phyloP scores from a whole-genome alignment of 176 grass and related monocot genomes.

The Juncus effusus region DNA sequence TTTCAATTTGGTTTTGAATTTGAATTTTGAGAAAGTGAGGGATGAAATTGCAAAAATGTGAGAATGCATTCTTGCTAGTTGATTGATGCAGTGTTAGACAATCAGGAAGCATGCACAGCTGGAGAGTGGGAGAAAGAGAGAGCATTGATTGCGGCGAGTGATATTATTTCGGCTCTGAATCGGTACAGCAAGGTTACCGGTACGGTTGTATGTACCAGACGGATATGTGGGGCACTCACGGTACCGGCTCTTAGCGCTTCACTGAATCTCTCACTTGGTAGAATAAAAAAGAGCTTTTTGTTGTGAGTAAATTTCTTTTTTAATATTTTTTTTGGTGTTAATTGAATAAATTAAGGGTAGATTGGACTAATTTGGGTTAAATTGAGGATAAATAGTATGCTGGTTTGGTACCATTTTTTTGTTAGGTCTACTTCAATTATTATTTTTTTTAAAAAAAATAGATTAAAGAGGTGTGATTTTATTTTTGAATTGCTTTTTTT shows the following conservation, averaged over 20 bases:
- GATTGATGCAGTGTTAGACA: slow-evolving; percentile 71
- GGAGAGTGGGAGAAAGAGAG: slow-evolving; percentile 60
- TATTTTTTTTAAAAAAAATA: too few species aligned
- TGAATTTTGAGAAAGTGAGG: slow-evolving; percentile 6
- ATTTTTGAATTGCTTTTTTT: slow-evolving; percentile 3
- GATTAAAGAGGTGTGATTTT: too few species aligned
- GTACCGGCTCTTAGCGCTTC: slow-evolving; percentile 71
- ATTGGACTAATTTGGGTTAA: neutral
- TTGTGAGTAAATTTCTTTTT: slow-evolving; percentile 74
- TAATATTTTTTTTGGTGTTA: neutral
- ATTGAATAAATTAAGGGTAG: neutral
- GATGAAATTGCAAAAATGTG: slow-evolving; percentile 35
- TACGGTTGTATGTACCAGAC: slow-evolving; percentile 55
- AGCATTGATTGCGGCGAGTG: slow-evolving; percentile 48
- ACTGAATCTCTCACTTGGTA: slow-evolving; percentile 79
- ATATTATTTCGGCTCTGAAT: slow-evolving; percentile 59
- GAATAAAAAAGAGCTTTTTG: slow-evolving; percentile 99
- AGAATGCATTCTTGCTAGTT: slow-evolving; percentile 67
- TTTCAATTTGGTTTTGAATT: slow-evolving; percentile 15
- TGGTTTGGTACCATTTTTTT: too few species aligned
- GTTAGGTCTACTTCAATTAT: too few species aligned
- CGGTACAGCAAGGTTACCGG: slow-evolving; percentile 72
- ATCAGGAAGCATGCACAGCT: slow-evolving; percentile 49
- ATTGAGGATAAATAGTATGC: too few species aligned
- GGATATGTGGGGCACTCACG: slow-evolving; percentile 53